Evolutionary conservation across 2,329 filamentous ascomycete species (phyloP).

Genomic region (Chaetomiaceae sp.): DNA sequence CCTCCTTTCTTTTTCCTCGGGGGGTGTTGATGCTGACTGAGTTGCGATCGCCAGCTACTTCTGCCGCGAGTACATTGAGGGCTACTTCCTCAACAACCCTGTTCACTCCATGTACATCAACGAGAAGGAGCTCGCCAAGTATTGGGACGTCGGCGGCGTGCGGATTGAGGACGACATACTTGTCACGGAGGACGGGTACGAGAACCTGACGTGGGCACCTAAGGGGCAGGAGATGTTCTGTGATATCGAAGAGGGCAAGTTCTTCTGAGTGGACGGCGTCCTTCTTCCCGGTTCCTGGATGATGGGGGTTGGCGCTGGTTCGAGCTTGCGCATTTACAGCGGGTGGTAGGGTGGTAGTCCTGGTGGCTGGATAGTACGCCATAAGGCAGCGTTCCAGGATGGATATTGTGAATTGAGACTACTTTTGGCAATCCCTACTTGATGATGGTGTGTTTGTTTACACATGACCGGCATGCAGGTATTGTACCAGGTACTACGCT

Average conservation of each 20-base stretch:
- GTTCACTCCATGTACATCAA: slow-evolving; percentile 62
- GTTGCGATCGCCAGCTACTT: slow-evolving; percentile 59
- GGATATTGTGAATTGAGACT: too few relatives aligned
- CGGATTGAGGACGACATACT: slow-evolving; percentile 89
- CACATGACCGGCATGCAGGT: neutral
- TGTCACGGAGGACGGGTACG: slow-evolving; percentile 70
- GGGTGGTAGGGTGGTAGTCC: too few relatives aligned
- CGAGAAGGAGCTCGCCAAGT: slow-evolving; percentile 58
- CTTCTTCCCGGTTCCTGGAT: too few relatives aligned
- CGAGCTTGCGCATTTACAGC: too few relatives aligned
- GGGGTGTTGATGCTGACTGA: neutral
- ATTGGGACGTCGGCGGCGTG: slow-evolving; percentile 79
- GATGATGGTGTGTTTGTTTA: too few relatives aligned
- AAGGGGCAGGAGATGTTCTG: slow-evolving; percentile 69
- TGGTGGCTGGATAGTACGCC: too few relatives aligned
- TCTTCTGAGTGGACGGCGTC: neutral
- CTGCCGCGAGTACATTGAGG: slow-evolving; percentile 67
- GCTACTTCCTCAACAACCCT: slow-evolving; percentile 58
- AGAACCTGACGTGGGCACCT: slow-evolving; percentile 77
- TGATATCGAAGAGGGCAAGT: slow-evolving; percentile 45
- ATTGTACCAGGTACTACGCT: neutral
- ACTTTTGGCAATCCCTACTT: too few relatives aligned
- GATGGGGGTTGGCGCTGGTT: too few relatives aligned
- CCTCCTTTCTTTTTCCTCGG: neutral
- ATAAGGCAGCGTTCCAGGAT: neutral